These are phyloP conservation scores for Cardamine resedifolia DNA, from an alignment of 345 rosid genomes.

Conservation along the genomic window DNA sequence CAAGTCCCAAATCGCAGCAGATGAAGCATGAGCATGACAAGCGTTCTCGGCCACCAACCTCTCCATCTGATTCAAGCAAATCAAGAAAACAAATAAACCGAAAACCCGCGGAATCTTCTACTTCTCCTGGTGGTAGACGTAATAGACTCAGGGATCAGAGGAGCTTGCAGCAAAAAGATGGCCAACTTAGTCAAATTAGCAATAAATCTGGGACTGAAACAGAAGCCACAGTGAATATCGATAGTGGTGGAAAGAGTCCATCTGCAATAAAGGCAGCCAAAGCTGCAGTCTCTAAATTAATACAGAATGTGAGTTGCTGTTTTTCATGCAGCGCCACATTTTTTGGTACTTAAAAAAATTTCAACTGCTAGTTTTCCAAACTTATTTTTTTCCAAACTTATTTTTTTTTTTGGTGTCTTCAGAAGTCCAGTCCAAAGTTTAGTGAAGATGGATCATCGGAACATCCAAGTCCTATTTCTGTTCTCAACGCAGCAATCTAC, in stretches of 20 bases:
- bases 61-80: conserved; percentile 59
- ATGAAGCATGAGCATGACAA: conserved; percentile 61
- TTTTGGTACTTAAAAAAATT: not conserved
- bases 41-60: conserved; percentile 72
- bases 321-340: conserved; percentile 20
- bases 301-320: conserved; percentile 48
- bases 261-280: conserved; percentile 35
- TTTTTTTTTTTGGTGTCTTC: not conserved
- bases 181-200: conserved; percentile 61
- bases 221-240: conserved; percentile 37
- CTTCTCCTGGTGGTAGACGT: conserved; percentile 57
- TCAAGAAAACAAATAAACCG: conserved; percentile 51
- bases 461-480: conserved; percentile 88
- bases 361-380: not conserved
- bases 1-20: conserved; percentile 73
- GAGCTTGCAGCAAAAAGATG: conserved; percentile 50
- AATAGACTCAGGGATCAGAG: conserved; percentile 45
- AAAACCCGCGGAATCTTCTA: conserved; percentile 42
- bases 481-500: conserved; percentile 58
- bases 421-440: conserved; percentile 49
- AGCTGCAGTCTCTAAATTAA: conserved; percentile 41
- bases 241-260: conserved; percentile 45
- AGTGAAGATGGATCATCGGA: conserved; percentile 55
- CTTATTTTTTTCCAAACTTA: not conserved
- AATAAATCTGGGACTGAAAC: conserved; percentile 56